Evolutionary conservation across 768 basidiomycete species (phyloP), one percentile per base, ranked within the genome.

Genomic region (Guyanaporus albipodus): DNA sequence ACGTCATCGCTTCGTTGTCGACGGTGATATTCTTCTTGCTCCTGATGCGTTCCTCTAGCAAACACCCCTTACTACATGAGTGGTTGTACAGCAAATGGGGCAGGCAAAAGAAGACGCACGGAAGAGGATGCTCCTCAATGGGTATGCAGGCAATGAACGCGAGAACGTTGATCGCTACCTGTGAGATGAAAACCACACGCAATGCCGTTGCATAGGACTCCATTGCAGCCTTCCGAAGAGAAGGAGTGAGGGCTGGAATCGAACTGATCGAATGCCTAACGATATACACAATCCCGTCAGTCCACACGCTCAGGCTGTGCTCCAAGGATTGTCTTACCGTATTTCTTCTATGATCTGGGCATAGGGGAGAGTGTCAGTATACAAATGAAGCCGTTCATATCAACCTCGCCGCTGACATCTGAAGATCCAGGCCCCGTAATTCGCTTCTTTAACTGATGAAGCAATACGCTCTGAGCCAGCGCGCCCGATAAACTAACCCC

Each of bases 401-500:
- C 48, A 54, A 59, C 54, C 32, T 59, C 53, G 54, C 52, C 48
- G 67, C 82, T 70, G 55, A 87, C 89, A 71, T 88, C 71, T 56
- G 72, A 71, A 44, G 94, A 78, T 46, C 75, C 78, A 36, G 87
- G 82, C 1, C 90, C 94, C 6, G 74, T 77, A 55, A 99, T 94
- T 42, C 83, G 77, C 50, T 75, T 68, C 46, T 79, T 78, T 44
- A 99, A 72, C 59, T 88, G 80, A 38, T 72, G 66, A 23, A 83
- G 69, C 32, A 99, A 74, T 28, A 95, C 75, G 6, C 79, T 77
- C 67, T 99, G 95, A 26, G 94, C 70, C 22, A 98, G 64, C 0
- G 91, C 85, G 18, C 91, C 89, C 56, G 83, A 84, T 37, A 94
- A 71, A 57, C 89, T 88, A 44, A 99, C 95, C 28, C 95, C 96